phyloP scores from a whole-genome alignment of 1,284 basidiomycete species.

The Ustilago loliicola region DNA sequence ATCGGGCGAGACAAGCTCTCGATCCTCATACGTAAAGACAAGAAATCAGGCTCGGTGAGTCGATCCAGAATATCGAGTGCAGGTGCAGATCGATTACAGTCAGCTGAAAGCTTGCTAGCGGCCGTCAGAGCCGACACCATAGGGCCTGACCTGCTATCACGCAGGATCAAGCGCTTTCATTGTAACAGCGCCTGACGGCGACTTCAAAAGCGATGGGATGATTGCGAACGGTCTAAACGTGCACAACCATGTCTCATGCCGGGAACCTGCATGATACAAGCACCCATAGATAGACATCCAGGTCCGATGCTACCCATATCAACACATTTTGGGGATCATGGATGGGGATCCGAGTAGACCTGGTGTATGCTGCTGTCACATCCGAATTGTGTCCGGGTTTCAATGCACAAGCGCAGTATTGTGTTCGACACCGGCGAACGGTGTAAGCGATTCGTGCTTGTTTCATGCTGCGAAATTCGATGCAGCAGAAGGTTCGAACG shows the following conservation, averaged over 20 bases:
- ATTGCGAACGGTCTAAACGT: slow-evolving; percentile 1
- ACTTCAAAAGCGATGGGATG: neutral
- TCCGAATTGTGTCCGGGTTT: neutral
- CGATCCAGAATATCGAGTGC: too few relatives aligned
- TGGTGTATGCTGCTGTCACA: too few relatives aligned
- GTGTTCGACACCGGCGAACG: neutral
- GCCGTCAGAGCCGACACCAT: neutral
- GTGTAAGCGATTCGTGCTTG: neutral
- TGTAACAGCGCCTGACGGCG: too few relatives aligned
- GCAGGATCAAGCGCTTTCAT: too few relatives aligned
- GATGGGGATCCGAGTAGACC: neutral
- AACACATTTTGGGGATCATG: neutral
- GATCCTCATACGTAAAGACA: too few relatives aligned
- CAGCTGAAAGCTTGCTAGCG: neutral
- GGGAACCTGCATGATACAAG: neutral
- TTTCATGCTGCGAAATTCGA: neutral
- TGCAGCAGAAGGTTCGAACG: slow-evolving; percentile 2
- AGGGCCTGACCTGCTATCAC: too few relatives aligned
- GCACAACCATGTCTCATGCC: slow-evolving; percentile 7
- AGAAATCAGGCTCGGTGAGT: too few relatives aligned
- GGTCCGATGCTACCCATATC: neutral
- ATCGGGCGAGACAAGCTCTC: too few relatives aligned
- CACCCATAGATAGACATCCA: neutral
- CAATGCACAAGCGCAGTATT: too few relatives aligned
- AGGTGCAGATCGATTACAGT: neutral